Base-by-base conservation (phyloP, 257 asterid species). In the Przewalskia tangutica region DNA sequence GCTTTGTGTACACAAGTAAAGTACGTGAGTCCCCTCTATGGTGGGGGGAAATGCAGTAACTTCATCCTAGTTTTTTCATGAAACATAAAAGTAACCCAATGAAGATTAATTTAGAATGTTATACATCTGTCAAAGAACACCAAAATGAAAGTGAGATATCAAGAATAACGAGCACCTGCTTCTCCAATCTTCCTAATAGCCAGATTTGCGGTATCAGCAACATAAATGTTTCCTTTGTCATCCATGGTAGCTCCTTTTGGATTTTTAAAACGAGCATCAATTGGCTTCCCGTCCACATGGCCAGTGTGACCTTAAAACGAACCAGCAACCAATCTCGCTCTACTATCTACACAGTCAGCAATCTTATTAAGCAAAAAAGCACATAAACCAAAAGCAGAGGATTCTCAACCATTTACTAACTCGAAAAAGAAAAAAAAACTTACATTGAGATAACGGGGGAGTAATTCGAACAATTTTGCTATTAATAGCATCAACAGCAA, bases 161-260 rank as follows among this genome's bases (percentile, higher is more conserved):
- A 79, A 60, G 55, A 71, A 80, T 68, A 73, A 66, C 27, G 83
- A 58, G 76, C 58, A 92, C 97, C 98, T 86, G 98, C 90, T 85
- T 96, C 99, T 81, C 97, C 97, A 75, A 96, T 93, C 91, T 94
- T 96, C 87, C 99, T 89, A 82, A 96, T 94, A 90, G 99, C 98
- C 83, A 94, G 91, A 88, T 96, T 96, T 63, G 95, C 84, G 12
- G 92, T 91, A 84, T 96, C 99, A 34, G 98, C 98, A 55, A 96
- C 97, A 84, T 94, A 94, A 50, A 96, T 96, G 86, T 96, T 96
- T 87, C 99, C 98, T 87, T 89, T 93, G 81, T 96, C 98, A 75
- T 96, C 98, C 95, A 94, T 87, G 46, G 98, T 82, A 60, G 94
- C 92, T 73, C 99, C 99, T 88, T 89, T 94, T 3, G 98, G 99